A percentile compares a stretch with the other conserved stretches of the same genome.
phyloP scores from a whole-genome alignment of 148 eudicot genomes.

The Cornus florida region DNA sequence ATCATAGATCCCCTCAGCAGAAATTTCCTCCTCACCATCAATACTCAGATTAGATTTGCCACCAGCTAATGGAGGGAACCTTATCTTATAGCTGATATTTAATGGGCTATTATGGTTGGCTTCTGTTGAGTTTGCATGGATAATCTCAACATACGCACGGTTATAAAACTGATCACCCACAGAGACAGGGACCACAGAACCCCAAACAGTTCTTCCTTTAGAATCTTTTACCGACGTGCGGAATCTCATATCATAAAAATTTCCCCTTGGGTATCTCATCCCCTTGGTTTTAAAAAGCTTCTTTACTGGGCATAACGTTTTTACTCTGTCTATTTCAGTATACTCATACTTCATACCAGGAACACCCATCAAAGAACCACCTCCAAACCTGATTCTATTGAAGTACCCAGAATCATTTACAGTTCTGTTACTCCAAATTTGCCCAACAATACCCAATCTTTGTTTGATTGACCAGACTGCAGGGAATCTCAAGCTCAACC shows the following conservation, averaged over 20 bases:
- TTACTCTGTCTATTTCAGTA: slow-evolving; percentile 10
- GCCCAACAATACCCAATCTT: not conserved
- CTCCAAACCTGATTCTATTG: not conserved
- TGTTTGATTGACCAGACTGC: slow-evolving; percentile 15
- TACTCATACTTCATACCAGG: slow-evolving; percentile 16
- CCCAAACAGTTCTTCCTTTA: not conserved
- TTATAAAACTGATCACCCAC: slow-evolving; percentile 1
- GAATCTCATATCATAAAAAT: slow-evolving; percentile 8
- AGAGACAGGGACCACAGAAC: not conserved
- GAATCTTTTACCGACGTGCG: not conserved
- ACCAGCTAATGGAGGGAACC: not conserved
- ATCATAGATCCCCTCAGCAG: slow-evolving; percentile 13
- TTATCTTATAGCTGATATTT: slow-evolving; percentile 15
- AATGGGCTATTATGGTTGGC: not conserved
- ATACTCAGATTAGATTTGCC: not conserved
- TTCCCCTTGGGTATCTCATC: slow-evolving; percentile 11
- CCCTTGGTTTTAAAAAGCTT: not conserved
- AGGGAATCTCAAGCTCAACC: slow-evolving; percentile 23
- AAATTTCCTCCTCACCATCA: not conserved
- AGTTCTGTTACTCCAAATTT: slow-evolving; percentile 23
- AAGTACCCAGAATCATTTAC: slow-evolving; percentile 10
- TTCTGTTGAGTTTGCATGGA: not conserved
- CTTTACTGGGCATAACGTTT: slow-evolving; percentile 6
- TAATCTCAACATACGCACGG: too few relatives aligned
- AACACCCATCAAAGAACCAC: not conserved